phyloP scores from a whole-genome alignment of 2,329 filamentous ascomycete genomes.

The Leptographium wingfieldii region DNA sequence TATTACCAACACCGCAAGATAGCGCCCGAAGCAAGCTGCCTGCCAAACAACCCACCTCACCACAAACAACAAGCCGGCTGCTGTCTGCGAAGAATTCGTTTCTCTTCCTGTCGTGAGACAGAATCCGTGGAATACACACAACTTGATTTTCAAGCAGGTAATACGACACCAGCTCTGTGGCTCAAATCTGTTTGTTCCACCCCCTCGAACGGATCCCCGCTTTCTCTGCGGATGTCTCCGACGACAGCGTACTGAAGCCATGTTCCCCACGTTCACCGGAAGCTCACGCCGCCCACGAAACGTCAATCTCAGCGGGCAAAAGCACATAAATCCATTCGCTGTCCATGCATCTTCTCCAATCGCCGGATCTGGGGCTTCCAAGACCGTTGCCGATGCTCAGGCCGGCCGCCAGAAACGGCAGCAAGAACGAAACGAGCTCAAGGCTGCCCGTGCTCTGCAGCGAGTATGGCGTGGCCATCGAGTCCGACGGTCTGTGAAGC shows the following conservation, averaged over 20 bases:
- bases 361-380: slow-evolving; percentile 52
- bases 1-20: not conserved
- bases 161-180: not conserved
- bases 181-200: not conserved
- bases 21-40: not conserved
- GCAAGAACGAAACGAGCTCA: slow-evolving; percentile 63
- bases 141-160: not conserved
- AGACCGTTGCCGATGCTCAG: slow-evolving; percentile 73
- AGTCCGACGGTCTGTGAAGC: slow-evolving; percentile 44
- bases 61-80: not conserved
- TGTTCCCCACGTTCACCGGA: slow-evolving; percentile 91
- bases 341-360: slow-evolving; percentile 45
- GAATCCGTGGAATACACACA: not conserved
- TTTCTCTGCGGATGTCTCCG: not conserved
- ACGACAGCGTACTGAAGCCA: slow-evolving; percentile 23
- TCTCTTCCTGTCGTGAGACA: not conserved
- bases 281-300: slow-evolving; percentile 74
- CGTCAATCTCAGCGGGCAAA: slow-evolving; percentile 82
- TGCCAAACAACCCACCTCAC: not conserved
- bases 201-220: not conserved
- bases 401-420: slow-evolving; percentile 73
- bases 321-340: slow-evolving; percentile 63
- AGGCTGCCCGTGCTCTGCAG: slow-evolving; percentile 64
- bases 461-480: slow-evolving; percentile 69
- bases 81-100: not conserved